phyloP scores from a whole-genome alignment of 2,329 filamentous ascomycete genomes.

The Lasiodiplodia sp. region DNA sequence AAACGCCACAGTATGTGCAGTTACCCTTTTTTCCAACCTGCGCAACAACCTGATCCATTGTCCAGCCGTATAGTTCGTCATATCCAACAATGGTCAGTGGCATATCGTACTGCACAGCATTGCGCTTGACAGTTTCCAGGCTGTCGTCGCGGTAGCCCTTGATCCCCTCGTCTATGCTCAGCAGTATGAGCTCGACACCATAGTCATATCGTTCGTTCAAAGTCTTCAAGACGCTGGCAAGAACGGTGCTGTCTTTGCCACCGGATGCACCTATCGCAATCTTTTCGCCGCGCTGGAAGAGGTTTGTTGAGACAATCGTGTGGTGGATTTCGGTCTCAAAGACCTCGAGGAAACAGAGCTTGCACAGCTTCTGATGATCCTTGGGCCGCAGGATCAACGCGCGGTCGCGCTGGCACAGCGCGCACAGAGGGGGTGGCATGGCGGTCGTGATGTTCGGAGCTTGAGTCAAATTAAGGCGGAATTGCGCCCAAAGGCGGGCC shows the following conservation, averaged over 20 bases:
- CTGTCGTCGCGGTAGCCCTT: constrained; percentile 96
- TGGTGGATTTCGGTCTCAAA: constrained; percentile 96
- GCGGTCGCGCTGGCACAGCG: constrained; percentile 75
- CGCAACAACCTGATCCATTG: constrained; percentile 98
- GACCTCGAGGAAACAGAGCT: constrained; percentile 80
- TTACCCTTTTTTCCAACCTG: constrained; percentile 98
- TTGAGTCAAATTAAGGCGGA: constrained; percentile 24
- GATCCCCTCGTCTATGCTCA: constrained; percentile 97
- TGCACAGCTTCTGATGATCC: constrained; percentile 93
- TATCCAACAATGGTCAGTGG: constrained; percentile 92
- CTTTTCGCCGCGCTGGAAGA: constrained; percentile 84
- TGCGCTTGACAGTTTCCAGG: constrained; percentile 93
- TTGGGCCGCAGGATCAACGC: constrained; percentile 94
- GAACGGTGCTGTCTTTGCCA: constrained; percentile 95
- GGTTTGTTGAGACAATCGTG: constrained; percentile 80
- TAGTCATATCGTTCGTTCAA: constrained; percentile 91
- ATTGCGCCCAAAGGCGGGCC: not conserved
- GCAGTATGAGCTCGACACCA: constrained; percentile 80
- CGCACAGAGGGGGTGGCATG: constrained; percentile 82
- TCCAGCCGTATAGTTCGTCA: constrained; percentile 95
- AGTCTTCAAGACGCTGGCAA: constrained; percentile 93
- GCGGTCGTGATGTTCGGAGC: constrained; percentile 29
- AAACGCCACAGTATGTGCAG: constrained; percentile 98
- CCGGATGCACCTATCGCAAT: constrained; percentile 96
- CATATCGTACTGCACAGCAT: constrained; percentile 90